Conservation (phyloP, 805 yeast species). For the Lachancea kluyveri region DNA sequence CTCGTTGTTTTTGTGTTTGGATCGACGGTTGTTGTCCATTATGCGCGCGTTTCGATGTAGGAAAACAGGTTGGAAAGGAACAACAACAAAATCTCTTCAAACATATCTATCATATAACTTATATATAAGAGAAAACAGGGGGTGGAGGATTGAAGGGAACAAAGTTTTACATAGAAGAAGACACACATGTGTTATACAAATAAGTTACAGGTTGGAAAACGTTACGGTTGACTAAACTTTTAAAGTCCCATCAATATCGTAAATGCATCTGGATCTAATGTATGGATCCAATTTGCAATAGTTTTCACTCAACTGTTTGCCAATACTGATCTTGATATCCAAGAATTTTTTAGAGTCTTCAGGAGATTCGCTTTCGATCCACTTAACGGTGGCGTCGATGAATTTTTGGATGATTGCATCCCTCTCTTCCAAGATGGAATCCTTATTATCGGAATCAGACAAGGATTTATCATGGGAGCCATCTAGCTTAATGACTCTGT, state of each 20-base stretch:
- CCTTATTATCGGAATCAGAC: conserved; percentile 40
- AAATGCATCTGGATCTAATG: conserved; percentile 68
- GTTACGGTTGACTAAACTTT: too few species aligned
- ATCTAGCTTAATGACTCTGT: conserved; percentile 54
- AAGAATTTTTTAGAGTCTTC: conserved; percentile 43
- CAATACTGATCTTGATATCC: conserved; percentile 48
- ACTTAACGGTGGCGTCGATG: conserved; percentile 59
- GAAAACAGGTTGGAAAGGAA: too few species aligned
- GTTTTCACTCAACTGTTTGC: conserved; percentile 50
- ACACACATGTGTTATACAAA: too few species aligned
- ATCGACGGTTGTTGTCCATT: too few species aligned
- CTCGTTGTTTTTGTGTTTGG: too few species aligned
- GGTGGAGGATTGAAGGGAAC: too few species aligned
- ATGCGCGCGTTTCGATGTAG: too few species aligned
- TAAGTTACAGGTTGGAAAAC: too few species aligned
- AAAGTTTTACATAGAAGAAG: too few species aligned
- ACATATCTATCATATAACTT: too few species aligned
- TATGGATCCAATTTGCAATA: conserved; percentile 74
- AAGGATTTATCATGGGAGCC: conserved; percentile 48
- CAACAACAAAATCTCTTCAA: too few species aligned
- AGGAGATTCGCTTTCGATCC: conserved; percentile 59
- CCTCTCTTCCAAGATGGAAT: conserved; percentile 45
- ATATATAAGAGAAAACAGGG: too few species aligned
- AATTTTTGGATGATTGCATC: conserved; percentile 46
- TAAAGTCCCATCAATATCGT: conserved; percentile 67